Conservation (phyloP, 2,329 filamentous ascomycete species). For the Microsporum ferrugineum region DNA sequence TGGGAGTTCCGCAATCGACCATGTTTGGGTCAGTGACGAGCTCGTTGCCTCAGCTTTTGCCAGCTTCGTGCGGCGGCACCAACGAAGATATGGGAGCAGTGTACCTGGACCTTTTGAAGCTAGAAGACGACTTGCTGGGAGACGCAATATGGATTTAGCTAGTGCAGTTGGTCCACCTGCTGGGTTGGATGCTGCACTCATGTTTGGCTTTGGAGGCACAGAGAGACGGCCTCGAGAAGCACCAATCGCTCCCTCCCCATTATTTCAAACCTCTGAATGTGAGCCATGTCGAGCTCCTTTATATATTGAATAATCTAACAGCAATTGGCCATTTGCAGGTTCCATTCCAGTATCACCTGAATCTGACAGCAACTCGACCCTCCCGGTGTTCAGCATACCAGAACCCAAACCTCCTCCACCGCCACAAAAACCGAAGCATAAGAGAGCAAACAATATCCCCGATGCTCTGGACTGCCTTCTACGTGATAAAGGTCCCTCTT, state of each 20-base stretch:
- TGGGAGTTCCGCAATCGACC: slow-evolving; percentile 18
- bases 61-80: slow-evolving; percentile 32
- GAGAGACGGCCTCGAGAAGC: background rate
- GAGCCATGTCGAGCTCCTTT: background rate
- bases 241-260: background rate
- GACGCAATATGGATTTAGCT: slow-evolving; percentile 43
- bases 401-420: background rate
- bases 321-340: background rate
- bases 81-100: slow-evolving; percentile 47
- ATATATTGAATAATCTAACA: background rate
- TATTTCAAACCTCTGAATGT: background rate
- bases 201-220: slow-evolving; percentile 33
- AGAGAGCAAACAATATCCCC: background rate
- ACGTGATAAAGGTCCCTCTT: background rate
- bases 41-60: slow-evolving; percentile 38
- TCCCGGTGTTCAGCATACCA: background rate
- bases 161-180: slow-evolving; percentile 21
- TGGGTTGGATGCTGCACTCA: slow-evolving; percentile 29
- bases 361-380: background rate
- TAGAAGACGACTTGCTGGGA: slow-evolving; percentile 43
- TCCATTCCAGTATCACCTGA: background rate
- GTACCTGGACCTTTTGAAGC: slow-evolving; percentile 54
- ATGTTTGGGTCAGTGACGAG: slow-evolving; percentile 39
- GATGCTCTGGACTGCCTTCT: background rate
- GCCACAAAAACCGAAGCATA: background rate